These are phyloP conservation scores for Dicorynia guianensis DNA, from an alignment of 306 rosid species.

Conservation along the genomic window DNA sequence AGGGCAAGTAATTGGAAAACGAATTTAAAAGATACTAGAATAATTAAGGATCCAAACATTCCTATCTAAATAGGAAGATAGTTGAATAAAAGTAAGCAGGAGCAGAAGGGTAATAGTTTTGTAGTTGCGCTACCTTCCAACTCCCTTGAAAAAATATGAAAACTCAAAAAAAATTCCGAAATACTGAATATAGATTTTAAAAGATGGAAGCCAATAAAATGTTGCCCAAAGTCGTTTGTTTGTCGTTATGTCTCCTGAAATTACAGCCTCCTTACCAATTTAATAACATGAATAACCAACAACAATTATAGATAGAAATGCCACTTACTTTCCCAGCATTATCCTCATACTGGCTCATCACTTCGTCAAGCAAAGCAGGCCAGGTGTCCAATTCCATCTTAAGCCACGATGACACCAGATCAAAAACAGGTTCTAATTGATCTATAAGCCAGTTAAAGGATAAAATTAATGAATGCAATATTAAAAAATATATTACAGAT, in stretches of 20 bases:
- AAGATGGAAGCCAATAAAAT: too few relatives aligned
- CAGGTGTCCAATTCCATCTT: slow-evolving; percentile 79
- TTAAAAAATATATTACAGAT: slow-evolving; percentile 5
- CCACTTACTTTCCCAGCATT: slow-evolving; percentile 79
- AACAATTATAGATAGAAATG: slow-evolving; percentile 9
- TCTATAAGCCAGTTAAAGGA: slow-evolving; percentile 51
- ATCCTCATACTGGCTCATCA: slow-evolving; percentile 69
- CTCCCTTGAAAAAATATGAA: too few relatives aligned
- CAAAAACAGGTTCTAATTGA: slow-evolving; percentile 61
- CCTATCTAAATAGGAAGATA: too few relatives aligned
- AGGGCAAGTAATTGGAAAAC: too few relatives aligned
- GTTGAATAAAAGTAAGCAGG: too few relatives aligned
- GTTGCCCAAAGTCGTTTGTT: not conserved
- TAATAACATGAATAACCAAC: not conserved
- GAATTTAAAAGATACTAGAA: too few relatives aligned
- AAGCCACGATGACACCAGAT: slow-evolving; percentile 74
- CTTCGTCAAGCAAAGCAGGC: slow-evolving; percentile 87
- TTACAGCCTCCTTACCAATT: not conserved
- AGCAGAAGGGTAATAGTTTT: too few relatives aligned
- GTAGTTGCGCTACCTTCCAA: too few relatives aligned
- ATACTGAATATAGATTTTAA: too few relatives aligned
- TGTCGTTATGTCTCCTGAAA: not conserved
- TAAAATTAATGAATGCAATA: slow-evolving; percentile 29
- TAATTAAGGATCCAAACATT: too few relatives aligned
- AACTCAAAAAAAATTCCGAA: too few relatives aligned